Base-by-base conservation (phyloP, 208 protist genomes). In the Leptomonas seymouri region DNA sequence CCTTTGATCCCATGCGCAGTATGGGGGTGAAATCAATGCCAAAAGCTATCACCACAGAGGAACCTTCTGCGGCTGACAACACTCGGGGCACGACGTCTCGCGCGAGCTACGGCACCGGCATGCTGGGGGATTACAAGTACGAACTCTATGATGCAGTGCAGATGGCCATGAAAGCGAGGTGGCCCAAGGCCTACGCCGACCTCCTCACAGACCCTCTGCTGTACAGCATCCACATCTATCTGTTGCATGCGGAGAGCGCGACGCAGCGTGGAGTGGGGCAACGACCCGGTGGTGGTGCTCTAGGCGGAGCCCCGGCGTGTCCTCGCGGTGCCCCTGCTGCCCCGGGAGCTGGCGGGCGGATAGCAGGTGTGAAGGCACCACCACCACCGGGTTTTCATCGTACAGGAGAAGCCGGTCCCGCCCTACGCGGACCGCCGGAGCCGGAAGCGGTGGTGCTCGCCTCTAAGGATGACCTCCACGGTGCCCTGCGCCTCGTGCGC, bases 401-500 rank as follows among this genome's bases (percentile, higher is more conserved):
- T 39, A 27, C 30, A 20, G 18, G 42, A 9, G 44, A 48, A 11
- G 46, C 49, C 50, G 31, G 39, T 20, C 27, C 51, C 12, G 60
- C 59, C 25, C 3, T 9, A 39, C 45, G 39, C 16, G 23, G 6
- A 31, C 44, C 56, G 5, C 11, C 45, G 31, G 9, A 51, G 46
- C 74, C 36, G 15, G 56, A 70, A n/a, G 7, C 59, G 12, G 55
- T 80, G 7, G 41, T 49, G 31, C 54, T 74, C 27, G 39, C n/a
- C 6, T 59, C 67, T 0, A 56, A 71, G 50, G 65, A 79, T 20
- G 85, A 87, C 21, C 27, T 90, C 1, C 50, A 68, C 51, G 60
- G 73, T 18, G 69, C 79, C 14, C 34, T 90, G 25, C 78, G 78
- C 53, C 54, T 90, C 27, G 69, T 75, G 36, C 41, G 60, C 21